Evolutionary conservation across 2,329 filamentous ascomycete species (phyloP).

Genomic region (Thermothelomyces thermophilus): DNA sequence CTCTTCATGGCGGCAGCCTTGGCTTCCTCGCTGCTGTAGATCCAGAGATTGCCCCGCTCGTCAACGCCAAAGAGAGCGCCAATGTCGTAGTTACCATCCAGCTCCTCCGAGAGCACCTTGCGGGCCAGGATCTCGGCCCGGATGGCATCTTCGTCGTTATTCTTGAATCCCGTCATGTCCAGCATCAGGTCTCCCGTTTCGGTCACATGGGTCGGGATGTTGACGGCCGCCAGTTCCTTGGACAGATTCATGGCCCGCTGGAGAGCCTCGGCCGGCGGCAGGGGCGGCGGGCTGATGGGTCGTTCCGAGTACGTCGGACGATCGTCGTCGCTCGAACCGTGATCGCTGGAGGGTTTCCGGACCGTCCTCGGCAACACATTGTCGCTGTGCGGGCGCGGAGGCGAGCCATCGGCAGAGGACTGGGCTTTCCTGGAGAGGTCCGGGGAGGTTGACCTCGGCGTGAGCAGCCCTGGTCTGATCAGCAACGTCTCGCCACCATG

Average conservation of each 20-base stretch:
- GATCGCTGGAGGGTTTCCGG: slow-evolving; percentile 31
- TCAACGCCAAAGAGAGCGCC: slow-evolving; percentile 92
- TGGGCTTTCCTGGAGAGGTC: slow-evolving; percentile 41
- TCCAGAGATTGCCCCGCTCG: slow-evolving; percentile 96
- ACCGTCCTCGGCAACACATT: slow-evolving; percentile 45
- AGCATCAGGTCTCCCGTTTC: slow-evolving; percentile 92
- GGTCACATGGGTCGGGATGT: slow-evolving; percentile 89
- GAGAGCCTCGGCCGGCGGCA: slow-evolving; percentile 68
- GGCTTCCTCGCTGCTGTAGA: slow-evolving; percentile 95
- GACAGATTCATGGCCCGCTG: slow-evolving; percentile 79
- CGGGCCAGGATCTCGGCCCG: slow-evolving; percentile 89
- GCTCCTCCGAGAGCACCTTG: slow-evolving; percentile 84
- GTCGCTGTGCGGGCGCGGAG: slow-evolving; percentile 47
- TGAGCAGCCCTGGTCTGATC: slow-evolving; percentile 39
- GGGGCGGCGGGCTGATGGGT: slow-evolving; percentile 69
- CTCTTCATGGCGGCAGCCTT: slow-evolving; percentile 78
- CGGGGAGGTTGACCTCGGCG: slow-evolving; percentile 49
- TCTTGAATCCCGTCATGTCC: slow-evolving; percentile 96
- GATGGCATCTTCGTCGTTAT: slow-evolving; percentile 84
- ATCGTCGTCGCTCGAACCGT: slow-evolving; percentile 35
- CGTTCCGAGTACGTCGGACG: slow-evolving; percentile 42
- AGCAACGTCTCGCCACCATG: slow-evolving; percentile 3
- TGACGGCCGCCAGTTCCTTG: slow-evolving; percentile 78
- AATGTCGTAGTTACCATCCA: slow-evolving; percentile 94
- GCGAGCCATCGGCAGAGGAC: slow-evolving; percentile 46